Percentiles rank a stretch among this genome's conserved stretches.
Conservation (phyloP, 176 grass and related monocot genomes). For the Ampelocalamus luodianensis region DNA sequence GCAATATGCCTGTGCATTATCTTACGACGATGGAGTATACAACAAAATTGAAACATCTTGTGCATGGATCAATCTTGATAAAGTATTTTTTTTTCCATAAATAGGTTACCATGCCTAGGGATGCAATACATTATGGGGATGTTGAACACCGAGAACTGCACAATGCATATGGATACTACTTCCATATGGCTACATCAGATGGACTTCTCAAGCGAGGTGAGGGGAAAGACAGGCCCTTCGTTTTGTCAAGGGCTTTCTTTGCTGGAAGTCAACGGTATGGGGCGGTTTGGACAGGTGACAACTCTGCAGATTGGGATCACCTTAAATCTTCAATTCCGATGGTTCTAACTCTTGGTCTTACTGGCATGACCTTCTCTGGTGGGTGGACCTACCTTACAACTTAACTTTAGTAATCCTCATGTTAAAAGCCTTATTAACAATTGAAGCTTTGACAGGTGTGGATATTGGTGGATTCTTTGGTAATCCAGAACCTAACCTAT, state of each 20-base stretch:
- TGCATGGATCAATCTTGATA: slow-evolving; percentile 12
- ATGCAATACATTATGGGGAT: slow-evolving; percentile 79
- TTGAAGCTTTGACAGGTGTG: slow-evolving; percentile 64
- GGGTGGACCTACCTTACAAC: slow-evolving; percentile 36
- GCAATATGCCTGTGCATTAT: neutral
- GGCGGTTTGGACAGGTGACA: slow-evolving; percentile 95
- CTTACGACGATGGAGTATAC: neutral
- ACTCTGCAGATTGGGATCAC: slow-evolving; percentile 94
- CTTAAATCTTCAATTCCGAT: slow-evolving; percentile 92
- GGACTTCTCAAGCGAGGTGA: slow-evolving; percentile 87
- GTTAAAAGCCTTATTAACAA: slow-evolving; percentile 27
- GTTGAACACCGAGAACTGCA: slow-evolving; percentile 92
- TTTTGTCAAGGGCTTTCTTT: slow-evolving; percentile 93
- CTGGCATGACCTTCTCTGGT: slow-evolving; percentile 92
- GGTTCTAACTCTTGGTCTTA: slow-evolving; percentile 94
- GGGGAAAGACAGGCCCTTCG: slow-evolving; percentile 94
- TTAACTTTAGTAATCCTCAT: slow-evolving; percentile 9
- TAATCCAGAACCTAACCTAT: slow-evolving; percentile 80
- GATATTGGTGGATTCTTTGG: slow-evolving; percentile 99
- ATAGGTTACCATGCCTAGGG: slow-evolving; percentile 96
- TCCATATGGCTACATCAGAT: slow-evolving; percentile 93
- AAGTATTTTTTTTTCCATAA: slow-evolving; percentile 25
- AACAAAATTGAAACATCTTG: neutral
- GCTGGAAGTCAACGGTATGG: slow-evolving; percentile 91
- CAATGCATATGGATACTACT: slow-evolving; percentile 99